phyloP scores from a whole-genome alignment of 345 rosid genomes.

The Hevea brasiliensis region DNA sequence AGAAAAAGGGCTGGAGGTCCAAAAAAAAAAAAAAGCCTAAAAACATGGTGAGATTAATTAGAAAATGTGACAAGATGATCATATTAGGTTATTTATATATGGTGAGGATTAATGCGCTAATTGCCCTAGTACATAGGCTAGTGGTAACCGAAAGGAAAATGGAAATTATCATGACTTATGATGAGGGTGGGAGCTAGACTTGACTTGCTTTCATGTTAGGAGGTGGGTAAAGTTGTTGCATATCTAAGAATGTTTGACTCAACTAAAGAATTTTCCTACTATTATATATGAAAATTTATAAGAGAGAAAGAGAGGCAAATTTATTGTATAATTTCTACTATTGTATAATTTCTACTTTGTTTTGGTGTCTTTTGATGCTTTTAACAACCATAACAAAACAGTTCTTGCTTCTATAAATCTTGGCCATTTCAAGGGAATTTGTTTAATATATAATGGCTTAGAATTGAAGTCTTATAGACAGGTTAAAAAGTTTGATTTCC shows the following conservation, averaged over 20 bases:
- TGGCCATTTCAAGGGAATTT: background rate
- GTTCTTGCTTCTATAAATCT: background rate
- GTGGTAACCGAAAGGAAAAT: slow-evolving; percentile 39
- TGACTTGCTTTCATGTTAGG: slow-evolving; percentile 25
- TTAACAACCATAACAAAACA: slow-evolving; percentile 12
- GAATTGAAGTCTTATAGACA: slow-evolving; percentile 17
- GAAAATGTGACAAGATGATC: slow-evolving; percentile 12
- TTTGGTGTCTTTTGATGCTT: slow-evolving; percentile 22
- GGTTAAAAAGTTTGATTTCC: background rate
- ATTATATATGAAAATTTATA: background rate
- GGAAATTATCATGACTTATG: slow-evolving; percentile 30
- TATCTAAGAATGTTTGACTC: too few relatives aligned
- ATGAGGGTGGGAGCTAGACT: slow-evolving; percentile 36
- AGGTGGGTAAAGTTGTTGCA: slow-evolving; percentile 20
- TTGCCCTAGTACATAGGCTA: slow-evolving; percentile 21
- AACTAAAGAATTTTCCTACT: too few relatives aligned
- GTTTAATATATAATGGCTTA: slow-evolving; percentile 11
- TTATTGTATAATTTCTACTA: slow-evolving; percentile 16
- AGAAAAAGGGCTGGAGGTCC: slow-evolving; percentile 2
- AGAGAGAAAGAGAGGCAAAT: slow-evolving; percentile 12
- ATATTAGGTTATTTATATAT: slow-evolving; percentile 4
- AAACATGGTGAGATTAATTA: background rate
- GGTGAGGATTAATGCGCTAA: background rate
- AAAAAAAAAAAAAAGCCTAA: slow-evolving; percentile 1
- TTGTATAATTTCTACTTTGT: slow-evolving; percentile 15